phyloP scores from a whole-genome alignment of 1,284 basidiomycete genomes.

The Boletus hoseneyae region DNA sequence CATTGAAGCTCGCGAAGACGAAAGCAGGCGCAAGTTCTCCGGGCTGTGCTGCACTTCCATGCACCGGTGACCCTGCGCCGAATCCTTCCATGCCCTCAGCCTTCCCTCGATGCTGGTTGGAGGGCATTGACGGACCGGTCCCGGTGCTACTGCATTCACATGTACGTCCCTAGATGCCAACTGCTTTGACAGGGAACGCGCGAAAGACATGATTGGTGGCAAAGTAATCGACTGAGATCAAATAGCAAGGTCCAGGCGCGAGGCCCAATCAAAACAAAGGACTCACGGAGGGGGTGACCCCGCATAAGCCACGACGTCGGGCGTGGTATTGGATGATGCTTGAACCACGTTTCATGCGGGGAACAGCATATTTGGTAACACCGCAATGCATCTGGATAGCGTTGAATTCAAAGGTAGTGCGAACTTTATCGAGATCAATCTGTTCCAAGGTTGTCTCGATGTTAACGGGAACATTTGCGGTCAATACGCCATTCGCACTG shows the following conservation, averaged over 20 bases:
- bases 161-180: slow-evolving; percentile 57
- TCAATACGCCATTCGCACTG: slow-evolving; percentile 37
- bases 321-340: slow-evolving; percentile 54
- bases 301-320: slow-evolving; percentile 52
- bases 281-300: slow-evolving; percentile 28
- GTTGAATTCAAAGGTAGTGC: slow-evolving; percentile 55
- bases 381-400: slow-evolving; percentile 54
- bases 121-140: slow-evolving; percentile 51
- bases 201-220: slow-evolving; percentile 59
- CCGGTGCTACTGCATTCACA: slow-evolving; percentile 54
- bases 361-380: slow-evolving; percentile 51
- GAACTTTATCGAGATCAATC: slow-evolving; percentile 49
- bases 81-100: slow-evolving; percentile 52
- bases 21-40: slow-evolving; percentile 54
- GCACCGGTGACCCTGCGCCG: slow-evolving; percentile 44
- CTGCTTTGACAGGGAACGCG: slow-evolving; percentile 51
- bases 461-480: slow-evolving; percentile 5
- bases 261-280: background rate
- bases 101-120: slow-evolving; percentile 48
- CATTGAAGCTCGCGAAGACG: slow-evolving; percentile 42
- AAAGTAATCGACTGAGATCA: slow-evolving; percentile 50
- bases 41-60: slow-evolving; percentile 52
- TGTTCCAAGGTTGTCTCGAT: slow-evolving; percentile 36
- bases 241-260: background rate
- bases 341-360: slow-evolving; percentile 55